Evolutionary conservation across 345 rosid genomes (phyloP).

Genomic region (Sonneratia caseolaris): DNA sequence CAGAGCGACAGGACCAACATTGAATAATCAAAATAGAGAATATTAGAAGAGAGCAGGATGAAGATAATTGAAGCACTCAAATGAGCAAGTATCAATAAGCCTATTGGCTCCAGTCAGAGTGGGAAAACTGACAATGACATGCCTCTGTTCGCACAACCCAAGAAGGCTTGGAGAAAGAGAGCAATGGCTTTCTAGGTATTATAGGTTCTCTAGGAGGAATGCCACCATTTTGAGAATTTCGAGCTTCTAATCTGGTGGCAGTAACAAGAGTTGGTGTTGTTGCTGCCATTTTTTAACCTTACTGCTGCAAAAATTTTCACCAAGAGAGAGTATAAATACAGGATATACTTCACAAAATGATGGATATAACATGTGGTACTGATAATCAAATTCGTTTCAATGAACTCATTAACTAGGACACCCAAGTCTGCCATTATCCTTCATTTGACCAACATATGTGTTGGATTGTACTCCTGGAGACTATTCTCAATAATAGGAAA

Average conservation of each 20-base stretch:
- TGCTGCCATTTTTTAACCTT: constrained; percentile 9
- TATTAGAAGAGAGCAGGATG: too few relatives aligned
- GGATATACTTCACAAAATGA: too few relatives aligned
- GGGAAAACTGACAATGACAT: not conserved
- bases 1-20: not conserved
- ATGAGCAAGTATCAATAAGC: not conserved
- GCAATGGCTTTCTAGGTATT: constrained; percentile 10
- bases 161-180: constrained; percentile 48
- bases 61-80: not conserved
- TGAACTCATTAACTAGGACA: too few relatives aligned
- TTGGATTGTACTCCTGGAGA: too few relatives aligned
- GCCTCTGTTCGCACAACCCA: constrained; percentile 77
- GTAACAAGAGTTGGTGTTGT: constrained; percentile 9
- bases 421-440: too few relatives aligned
- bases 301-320: not conserved
- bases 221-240: constrained; percentile 12
- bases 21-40: not conserved
- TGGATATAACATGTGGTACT: too few relatives aligned
- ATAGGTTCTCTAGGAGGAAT: not conserved
- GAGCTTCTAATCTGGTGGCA: constrained; percentile 11
- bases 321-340: too few relatives aligned
- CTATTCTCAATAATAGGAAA: too few relatives aligned
- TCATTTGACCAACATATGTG: too few relatives aligned
- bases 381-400: too few relatives aligned
- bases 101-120: not conserved